Evolutionary conservation across 805 yeast species (phyloP), one percentile per base, ranked within the genome.

Genomic region (Sungouiozyma ichnusensis): DNA sequence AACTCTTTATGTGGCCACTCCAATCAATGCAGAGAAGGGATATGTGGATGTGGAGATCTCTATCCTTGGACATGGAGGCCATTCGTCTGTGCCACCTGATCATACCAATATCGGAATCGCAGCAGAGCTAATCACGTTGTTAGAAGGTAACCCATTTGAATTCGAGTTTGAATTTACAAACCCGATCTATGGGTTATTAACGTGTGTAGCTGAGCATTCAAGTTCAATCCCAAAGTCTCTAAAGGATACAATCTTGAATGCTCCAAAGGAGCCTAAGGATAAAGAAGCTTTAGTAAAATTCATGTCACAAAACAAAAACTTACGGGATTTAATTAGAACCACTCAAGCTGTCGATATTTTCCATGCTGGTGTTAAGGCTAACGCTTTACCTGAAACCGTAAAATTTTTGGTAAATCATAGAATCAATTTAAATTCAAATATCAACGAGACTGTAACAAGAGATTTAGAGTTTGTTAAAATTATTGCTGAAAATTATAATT

Each of bases 61-160:
- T 3, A 61, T 82, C 34, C 62, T 63, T 18, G 77, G 83, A 16
- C 75, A 77, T 13, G 94, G 94, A 33, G 94, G 94, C 7, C 94
- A 83, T 55, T 77, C 90, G 1, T 80, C 88, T 7, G 58, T 72
- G n/a, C 92, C 94, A 7, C 90, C 88, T 2, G 80, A 75, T 37
- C 92, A 85, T 54, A 83, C 94, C 4, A 72, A 82, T 2, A 82
- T 85, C 61, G 95, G 92, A 11, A 71, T 85, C 32, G 66, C 79
- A 40, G 68, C 85, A 2, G 77, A 80, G 44, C 64, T 84, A 42
- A 67, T 79, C 9, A 59, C 66, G 8, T 49, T 58, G 15, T 64
- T 85, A 34, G 95, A 86, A 58, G 57, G 60, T 9, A 71, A 74
- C 45, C 80, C 79, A 6, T 63, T 54, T 41, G 46, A 40, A 13